Percentiles rank a stretch among this genome's conserved stretches.
Conservation (phyloP, 495 filamentous ascomycete genomes). For the Trichoderma parareesei region DNA sequence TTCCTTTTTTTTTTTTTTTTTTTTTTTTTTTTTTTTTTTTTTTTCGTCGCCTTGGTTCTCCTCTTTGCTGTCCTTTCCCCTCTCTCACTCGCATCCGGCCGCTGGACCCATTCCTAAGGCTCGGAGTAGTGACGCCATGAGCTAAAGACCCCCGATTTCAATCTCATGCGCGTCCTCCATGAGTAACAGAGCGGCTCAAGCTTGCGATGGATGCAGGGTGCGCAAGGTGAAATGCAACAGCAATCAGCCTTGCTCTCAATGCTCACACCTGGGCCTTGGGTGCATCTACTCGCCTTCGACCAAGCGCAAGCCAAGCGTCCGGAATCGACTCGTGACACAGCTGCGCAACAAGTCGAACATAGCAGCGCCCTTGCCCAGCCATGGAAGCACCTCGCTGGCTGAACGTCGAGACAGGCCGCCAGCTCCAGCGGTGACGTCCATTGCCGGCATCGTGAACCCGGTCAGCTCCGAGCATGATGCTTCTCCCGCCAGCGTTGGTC, state of each 20-base stretch:
- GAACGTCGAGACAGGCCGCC: background rate
- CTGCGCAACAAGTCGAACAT: conserved; percentile 10
- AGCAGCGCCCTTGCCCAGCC: background rate
- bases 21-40: too few relatives aligned
- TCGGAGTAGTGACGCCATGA: conserved; percentile 3
- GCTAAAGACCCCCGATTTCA: background rate
- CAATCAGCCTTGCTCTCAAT: conserved; percentile 18
- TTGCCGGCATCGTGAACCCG: conserved; percentile 1
- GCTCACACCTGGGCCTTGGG: conserved; percentile 13
- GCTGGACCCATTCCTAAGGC: conserved; percentile 1
- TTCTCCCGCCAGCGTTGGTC: background rate
- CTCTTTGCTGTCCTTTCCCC: background rate
- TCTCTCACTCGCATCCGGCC: conserved; percentile 1
- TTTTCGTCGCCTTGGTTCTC: background rate
- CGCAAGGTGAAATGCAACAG: conserved; percentile 23
- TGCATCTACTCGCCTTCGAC: conserved; percentile 12
- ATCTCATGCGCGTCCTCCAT: conserved; percentile 6
- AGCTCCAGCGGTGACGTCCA: background rate
- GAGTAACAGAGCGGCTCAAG: conserved; percentile 10
- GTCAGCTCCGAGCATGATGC: background rate
- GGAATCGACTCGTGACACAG: conserved; percentile 7
- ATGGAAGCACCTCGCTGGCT: background rate
- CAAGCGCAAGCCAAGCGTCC: conserved; percentile 9
- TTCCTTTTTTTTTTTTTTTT: too few relatives aligned
- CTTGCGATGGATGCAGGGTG: conserved; percentile 20